These are phyloP conservation scores for Eucalyptus erythrocorys DNA, from an alignment of 345 rosid species.

Conservation along the genomic window DNA sequence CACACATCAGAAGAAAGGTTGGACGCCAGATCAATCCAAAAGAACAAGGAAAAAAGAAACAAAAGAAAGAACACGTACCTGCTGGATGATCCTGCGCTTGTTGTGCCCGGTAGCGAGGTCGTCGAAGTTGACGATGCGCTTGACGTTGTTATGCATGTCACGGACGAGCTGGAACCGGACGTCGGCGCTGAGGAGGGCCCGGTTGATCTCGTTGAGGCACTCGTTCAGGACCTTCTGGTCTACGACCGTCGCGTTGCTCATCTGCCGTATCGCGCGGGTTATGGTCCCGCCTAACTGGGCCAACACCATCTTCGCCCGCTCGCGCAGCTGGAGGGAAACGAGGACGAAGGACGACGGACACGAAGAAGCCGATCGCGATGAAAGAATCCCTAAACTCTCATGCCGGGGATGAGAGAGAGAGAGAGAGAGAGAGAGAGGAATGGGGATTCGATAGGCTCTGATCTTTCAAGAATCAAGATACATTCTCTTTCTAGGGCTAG, in stretches of 20 bases:
- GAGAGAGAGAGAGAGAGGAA: too few relatives aligned
- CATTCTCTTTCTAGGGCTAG: too few relatives aligned
- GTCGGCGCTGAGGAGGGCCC: conserved; percentile 76
- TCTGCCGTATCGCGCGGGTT: conserved; percentile 89
- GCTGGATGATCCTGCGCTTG: conserved; percentile 81
- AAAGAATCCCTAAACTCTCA: too few relatives aligned
- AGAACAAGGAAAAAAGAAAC: neutral
- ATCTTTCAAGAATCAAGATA: too few relatives aligned
- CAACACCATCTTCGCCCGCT: conserved; percentile 59
- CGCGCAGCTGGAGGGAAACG: too few relatives aligned
- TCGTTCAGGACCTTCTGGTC: conserved; percentile 77
- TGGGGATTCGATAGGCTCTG: too few relatives aligned
- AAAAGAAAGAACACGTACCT: conserved; percentile 15
- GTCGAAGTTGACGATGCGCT: conserved; percentile 76
- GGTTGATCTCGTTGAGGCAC: conserved; percentile 82
- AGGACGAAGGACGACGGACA: too few relatives aligned
- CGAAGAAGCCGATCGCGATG: too few relatives aligned
- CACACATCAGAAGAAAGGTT: neutral
- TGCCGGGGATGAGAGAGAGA: too few relatives aligned
- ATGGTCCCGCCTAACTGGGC: conserved; percentile 86
- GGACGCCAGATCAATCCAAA: neutral
- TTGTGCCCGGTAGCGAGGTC: conserved; percentile 94
- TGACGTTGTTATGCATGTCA: conserved; percentile 74
- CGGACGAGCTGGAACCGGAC: conserved; percentile 84
- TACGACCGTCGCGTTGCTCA: conserved; percentile 89